These are phyloP conservation scores for Rutstroemia sydowiana DNA, from an alignment of 2,329 filamentous ascomycete species.

Conservation along the genomic window DNA sequence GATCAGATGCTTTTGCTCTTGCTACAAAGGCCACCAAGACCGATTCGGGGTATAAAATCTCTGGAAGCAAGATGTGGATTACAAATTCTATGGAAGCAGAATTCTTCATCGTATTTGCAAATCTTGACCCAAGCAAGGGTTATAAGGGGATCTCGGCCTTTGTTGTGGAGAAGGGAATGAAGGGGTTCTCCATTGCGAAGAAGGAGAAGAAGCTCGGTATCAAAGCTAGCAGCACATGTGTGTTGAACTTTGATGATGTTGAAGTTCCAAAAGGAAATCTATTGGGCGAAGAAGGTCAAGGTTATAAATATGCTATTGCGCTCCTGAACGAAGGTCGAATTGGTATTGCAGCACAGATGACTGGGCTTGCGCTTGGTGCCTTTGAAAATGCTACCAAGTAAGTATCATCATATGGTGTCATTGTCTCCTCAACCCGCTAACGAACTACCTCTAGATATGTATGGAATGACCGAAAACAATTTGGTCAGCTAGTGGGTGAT, in stretches of 20 bases:
- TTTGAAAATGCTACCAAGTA: slow-evolving; percentile 87
- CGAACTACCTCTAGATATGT: slow-evolving; percentile 56
- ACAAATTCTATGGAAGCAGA: slow-evolving; percentile 92
- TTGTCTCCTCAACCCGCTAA: slow-evolving; percentile 14
- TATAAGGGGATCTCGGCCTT: slow-evolving; percentile 98
- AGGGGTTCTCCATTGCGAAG: slow-evolving; percentile 92
- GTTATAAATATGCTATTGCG: slow-evolving; percentile 96
- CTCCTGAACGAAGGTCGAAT: slow-evolving; percentile 95
- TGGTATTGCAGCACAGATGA: slow-evolving; percentile 98
- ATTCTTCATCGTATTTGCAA: slow-evolving; percentile 97
- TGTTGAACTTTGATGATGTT: slow-evolving; percentile 95
- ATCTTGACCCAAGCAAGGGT: slow-evolving; percentile 82
- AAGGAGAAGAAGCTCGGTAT: slow-evolving; percentile 99
- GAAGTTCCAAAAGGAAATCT: slow-evolving; percentile 82
- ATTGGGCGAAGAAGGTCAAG: slow-evolving; percentile 79
- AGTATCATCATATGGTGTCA: slow-evolving; percentile 25
- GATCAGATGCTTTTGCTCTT: slow-evolving; percentile 92
- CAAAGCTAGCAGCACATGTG: slow-evolving; percentile 89
- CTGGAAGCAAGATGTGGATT: slow-evolving; percentile 99
- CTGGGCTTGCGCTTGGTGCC: slow-evolving; percentile 84
- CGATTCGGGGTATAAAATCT: slow-evolving; percentile 75
- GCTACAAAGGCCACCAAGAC: slow-evolving; percentile 86
- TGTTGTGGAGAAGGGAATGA: slow-evolving; percentile 80
- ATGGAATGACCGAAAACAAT: slow-evolving; percentile 98
- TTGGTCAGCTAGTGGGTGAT: slow-evolving; percentile 84